Conservation (phyloP, 805 yeast species). For the Yamadazyma olivae region DNA sequence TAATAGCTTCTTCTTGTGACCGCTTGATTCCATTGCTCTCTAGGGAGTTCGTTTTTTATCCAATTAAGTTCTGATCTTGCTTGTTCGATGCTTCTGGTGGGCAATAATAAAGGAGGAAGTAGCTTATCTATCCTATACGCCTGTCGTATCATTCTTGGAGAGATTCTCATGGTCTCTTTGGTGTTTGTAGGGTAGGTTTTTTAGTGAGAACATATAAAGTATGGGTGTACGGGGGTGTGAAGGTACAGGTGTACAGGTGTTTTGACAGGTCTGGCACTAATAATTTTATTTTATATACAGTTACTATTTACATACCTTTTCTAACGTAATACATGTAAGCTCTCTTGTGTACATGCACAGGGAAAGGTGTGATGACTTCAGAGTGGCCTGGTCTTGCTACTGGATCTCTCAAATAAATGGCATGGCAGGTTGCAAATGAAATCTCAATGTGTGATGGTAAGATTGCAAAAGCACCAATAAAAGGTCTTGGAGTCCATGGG, state of each 20-base stretch:
- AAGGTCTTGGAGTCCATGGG: constrained; percentile 95
- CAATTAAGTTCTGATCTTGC: constrained; percentile 63
- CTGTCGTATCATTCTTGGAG: constrained; percentile 22
- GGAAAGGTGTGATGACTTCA: constrained; percentile 91
- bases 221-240: no score
- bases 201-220: no score
- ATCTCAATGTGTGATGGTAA: constrained; percentile 90
- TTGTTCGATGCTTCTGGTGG: constrained; percentile 25
- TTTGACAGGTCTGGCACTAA: no score
- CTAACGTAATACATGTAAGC: constrained; percentile 92
- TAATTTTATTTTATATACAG: constrained; percentile 2
- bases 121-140: constrained; percentile 24
- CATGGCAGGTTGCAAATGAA: constrained; percentile 89
- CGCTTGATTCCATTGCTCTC: constrained; percentile 47
- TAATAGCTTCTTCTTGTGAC: constrained; percentile 47
- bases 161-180: constrained; percentile 31
- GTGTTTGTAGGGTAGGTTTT: no score
- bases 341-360: constrained; percentile 78
- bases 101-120: constrained; percentile 32
- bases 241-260: no score
- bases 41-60: constrained; percentile 59
- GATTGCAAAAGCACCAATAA: constrained; percentile 87
- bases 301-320: constrained; percentile 46
- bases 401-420: constrained; percentile 95
- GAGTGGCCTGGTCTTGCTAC: constrained; percentile 96